Percentiles rank a stretch among this genome's conserved stretches.
phyloP scores from a whole-genome alignment of 192 early-diverging fungal genomes.

The Mortierella antarctica region DNA sequence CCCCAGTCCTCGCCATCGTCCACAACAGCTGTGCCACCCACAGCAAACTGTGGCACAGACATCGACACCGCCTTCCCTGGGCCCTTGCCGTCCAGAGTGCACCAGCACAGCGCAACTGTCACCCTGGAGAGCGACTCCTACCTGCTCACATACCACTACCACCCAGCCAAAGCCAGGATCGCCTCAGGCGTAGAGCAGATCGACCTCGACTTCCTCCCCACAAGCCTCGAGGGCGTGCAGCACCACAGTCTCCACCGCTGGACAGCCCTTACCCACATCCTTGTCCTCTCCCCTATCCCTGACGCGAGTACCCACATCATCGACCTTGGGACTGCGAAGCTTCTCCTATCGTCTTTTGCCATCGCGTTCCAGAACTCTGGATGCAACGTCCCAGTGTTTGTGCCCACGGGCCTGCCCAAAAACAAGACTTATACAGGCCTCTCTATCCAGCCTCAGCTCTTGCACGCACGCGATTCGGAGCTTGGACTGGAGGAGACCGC shows the following conservation, averaged over 20 bases:
- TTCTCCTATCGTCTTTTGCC: constrained; percentile 72
- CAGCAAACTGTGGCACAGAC: not conserved
- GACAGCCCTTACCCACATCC: constrained; percentile 66
- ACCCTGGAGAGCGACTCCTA: constrained; percentile 51
- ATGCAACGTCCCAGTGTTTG: constrained; percentile 73
- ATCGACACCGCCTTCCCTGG: not conserved
- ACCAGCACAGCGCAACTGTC: constrained; percentile 39
- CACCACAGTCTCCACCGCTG: constrained; percentile 77
- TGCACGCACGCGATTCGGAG: constrained; percentile 10
- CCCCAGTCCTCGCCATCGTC: constrained; percentile 15
- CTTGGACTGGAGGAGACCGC: constrained; percentile 37
- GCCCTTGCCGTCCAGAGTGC: constrained; percentile 26
- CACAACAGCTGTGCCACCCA: constrained; percentile 32
- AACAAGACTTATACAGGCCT: constrained; percentile 46
- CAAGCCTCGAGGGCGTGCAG: constrained; percentile 17
- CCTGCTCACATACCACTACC: constrained; percentile 53
- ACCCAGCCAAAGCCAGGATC: constrained; percentile 35
- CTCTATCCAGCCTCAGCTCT: constrained; percentile 42
- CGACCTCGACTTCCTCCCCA: constrained; percentile 55
- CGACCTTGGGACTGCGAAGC: constrained; percentile 70
- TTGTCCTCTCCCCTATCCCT: constrained; percentile 56
- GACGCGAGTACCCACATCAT: constrained; percentile 52
- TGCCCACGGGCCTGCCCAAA: constrained; percentile 57
- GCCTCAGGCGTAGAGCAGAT: constrained; percentile 46
- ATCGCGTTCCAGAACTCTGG: constrained; percentile 74